These are phyloP conservation scores for Claviceps fusiformis DNA, from an alignment of 2,329 filamentous ascomycete species.

Conservation along the genomic window DNA sequence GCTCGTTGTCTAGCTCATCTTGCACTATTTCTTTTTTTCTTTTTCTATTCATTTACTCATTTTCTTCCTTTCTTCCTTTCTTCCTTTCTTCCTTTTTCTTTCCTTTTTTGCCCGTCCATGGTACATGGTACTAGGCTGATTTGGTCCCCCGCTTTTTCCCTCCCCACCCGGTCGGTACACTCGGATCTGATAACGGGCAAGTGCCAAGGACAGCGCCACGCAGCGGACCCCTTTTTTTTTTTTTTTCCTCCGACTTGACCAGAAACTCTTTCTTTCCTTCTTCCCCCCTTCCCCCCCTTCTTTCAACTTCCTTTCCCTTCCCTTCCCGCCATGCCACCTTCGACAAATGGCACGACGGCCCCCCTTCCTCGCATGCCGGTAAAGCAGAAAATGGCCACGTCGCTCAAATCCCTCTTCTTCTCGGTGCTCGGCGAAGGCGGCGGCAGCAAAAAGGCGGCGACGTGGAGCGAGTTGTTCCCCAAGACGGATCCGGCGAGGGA, in stretches of 20 bases:
- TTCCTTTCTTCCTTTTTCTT: too few relatives aligned
- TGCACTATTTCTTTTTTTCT: neutral
- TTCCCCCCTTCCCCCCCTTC: neutral
- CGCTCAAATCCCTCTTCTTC: conserved; percentile 20
- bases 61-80: too few relatives aligned
- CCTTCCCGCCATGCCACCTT: neutral
- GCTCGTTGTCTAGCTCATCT: too few relatives aligned
- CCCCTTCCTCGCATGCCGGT: conserved; percentile 12
- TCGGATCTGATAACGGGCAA: neutral
- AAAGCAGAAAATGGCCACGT: conserved; percentile 29
- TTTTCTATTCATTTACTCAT: too few relatives aligned
- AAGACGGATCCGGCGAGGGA: conserved; percentile 63
- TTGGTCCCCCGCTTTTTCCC: too few relatives aligned
- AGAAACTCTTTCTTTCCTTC: neutral
- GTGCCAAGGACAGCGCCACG: too few relatives aligned
- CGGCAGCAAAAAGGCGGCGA: conserved; percentile 12
- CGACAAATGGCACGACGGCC: neutral
- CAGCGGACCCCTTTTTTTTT: neutral
- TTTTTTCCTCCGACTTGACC: neutral
- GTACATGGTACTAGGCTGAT: too few relatives aligned
- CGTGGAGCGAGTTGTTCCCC: conserved; percentile 48
- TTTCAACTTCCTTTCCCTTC: neutral
- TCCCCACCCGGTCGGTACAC: too few relatives aligned
- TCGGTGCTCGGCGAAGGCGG: conserved; percentile 17
- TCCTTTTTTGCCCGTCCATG: too few relatives aligned